Evolutionary conservation across 2,329 filamentous ascomycete genomes (phyloP), one percentile per base, ranked within the genome.

Genomic region (Exophiala phaeomuriformis): DNA sequence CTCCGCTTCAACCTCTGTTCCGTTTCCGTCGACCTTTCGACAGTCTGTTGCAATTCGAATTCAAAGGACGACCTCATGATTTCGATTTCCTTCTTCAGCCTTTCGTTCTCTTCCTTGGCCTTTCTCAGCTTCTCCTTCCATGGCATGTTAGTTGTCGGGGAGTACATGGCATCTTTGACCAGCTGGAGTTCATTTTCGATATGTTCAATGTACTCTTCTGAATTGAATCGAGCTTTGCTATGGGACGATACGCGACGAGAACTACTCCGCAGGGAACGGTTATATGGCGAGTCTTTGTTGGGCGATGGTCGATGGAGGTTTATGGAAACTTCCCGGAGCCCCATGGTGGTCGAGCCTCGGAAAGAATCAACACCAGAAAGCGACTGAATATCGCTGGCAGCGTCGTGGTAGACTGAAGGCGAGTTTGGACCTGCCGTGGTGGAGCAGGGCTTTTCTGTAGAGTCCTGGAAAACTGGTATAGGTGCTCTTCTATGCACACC

Each of bases 171-270:
- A 27, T 70, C 67, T 35, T 75, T 69, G 7, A 69, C 66, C 10
- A 70, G 64, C 12, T 69, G 68, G 28, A 77, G 63, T 57, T 76
- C 71, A 19, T 67, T 64, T 52, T 77, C 75, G 8, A 77, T 69
- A 61, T 76, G 73, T 47, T 76, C 73, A 55, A 77, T 74, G 60
- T 77, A 76, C 51, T 70, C 67, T 29, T 70, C 66, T 6, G 69
- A 68, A 54, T 75, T 72, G 49, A 67, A 69, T 55, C 68, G 70
- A 12, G 69, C 46, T 33, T 56, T 62, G 31, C 52, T 32, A 35
- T 54, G 46, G 54, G 57, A 51, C 35, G 55, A 40, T 50, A 57
- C 41, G 19, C 57, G 57, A 8, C 59, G 55, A 30, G 46, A 28
- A 30, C 52, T 56, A 12, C 44, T 19, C 30, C 63, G 55, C 19